Base-by-base conservation (phyloP, 257 asterid genomes). In the Pogostemon cablin region DNA sequence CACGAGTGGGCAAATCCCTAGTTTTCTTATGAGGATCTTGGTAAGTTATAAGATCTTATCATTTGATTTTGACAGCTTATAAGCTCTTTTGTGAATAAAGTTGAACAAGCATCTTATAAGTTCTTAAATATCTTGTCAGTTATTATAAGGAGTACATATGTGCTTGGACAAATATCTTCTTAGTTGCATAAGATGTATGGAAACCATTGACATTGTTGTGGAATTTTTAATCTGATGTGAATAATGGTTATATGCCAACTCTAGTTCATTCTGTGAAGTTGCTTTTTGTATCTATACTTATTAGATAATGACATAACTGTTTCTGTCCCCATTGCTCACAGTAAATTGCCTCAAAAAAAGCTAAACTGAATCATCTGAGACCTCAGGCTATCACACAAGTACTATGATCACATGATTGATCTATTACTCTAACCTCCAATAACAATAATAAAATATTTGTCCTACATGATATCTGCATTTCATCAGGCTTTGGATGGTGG, bases 401-500 rank as follows among this genome's bases (percentile, higher is more conserved):
- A 38, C 20, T 44, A 57, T 65, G 62, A 65, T 48, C 55, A 55
- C 49, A 77, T 17, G 52, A 41, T 44, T n/a, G 5, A 50, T 9
- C 60, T 20, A 5, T 62, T 41, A 65, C 69, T 49, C 75, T 77
- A 65, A 55, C 73, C 77, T 64, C 77, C 75, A 62, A 73, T 70
- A 69, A 47, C 70, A 69, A 47, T 11, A 10, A 62, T 56, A 52
- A 72, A 80, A 78, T 65, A 53, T 56, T 43, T 56, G 72, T 58
- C 72, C 72, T 60, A 41, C 75, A 11, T 55, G 49, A n/a, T 46
- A 61, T 75, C 39, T 67, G 72, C 75, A 50, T 53, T 68, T 55
- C 40, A 73, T 78, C 79, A 81, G 57, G 69, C 66, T 69, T 65
- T 86, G 46, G 86, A 67, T 72, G 96, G 93, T 61, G 88, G 87